Percentiles rank a stretch among this genome's conserved stretches.
Conservation (phyloP, 805 yeast species). For the Naumovozyma castellii region DNA sequence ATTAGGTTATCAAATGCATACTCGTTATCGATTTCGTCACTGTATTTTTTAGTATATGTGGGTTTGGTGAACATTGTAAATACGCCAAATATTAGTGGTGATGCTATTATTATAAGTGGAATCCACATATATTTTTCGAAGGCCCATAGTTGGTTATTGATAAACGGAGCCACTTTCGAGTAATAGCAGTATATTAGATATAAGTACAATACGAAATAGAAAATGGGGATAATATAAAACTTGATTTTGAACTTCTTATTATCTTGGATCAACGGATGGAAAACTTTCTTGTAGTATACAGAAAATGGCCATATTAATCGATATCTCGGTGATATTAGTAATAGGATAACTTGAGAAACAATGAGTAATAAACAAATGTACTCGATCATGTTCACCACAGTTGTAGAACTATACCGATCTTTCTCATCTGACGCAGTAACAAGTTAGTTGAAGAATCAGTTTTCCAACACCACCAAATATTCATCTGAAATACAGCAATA, state of each 20-base stretch:
- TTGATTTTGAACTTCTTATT: conserved; percentile 19
- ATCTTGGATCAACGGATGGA: conserved; percentile 20
- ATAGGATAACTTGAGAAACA: conserved; percentile 11
- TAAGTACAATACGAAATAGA: conserved; percentile 19
- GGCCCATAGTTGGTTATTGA: conserved; percentile 6
- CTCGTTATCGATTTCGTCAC: conserved; percentile 2
- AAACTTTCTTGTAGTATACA: conserved; percentile 20
- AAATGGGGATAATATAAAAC: conserved; percentile 22
- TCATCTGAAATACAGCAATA: too few species aligned
- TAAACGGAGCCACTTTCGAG: conserved; percentile 8
- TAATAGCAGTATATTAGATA: conserved; percentile 14
- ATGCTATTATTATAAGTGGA: conserved; percentile 15
- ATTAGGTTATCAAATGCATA: conserved; percentile 43
- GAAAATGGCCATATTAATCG: conserved; percentile 14
- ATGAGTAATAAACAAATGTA: neutral
- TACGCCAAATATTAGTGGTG: conserved; percentile 14
- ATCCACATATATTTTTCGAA: conserved; percentile 16
- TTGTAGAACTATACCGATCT: too few species aligned
- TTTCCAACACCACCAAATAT: too few species aligned
- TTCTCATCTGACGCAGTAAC: too few species aligned
- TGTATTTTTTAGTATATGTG: conserved; percentile 7
- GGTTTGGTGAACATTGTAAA: conserved; percentile 15
- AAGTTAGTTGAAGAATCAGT: too few species aligned
- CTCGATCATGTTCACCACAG: neutral
- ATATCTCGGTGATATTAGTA: conserved; percentile 22